phyloP scores from a whole-genome alignment of 805 yeast species.

The Priceomyces melissophilus region DNA sequence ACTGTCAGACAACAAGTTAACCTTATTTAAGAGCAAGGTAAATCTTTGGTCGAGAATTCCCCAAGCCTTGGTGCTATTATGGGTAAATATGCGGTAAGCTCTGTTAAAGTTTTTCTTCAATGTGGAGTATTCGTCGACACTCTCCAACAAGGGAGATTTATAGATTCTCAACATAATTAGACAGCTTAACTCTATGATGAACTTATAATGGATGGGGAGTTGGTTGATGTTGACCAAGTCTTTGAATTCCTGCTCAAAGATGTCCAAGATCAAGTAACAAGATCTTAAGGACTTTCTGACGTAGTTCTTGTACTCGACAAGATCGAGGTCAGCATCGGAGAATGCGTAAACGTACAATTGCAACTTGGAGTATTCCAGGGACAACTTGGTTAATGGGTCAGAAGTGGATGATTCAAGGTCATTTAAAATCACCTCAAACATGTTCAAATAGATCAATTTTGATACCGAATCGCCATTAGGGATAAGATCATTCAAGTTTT shows the following conservation, averaged over 20 bases:
- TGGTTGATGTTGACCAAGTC: constrained; percentile 21
- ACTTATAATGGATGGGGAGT: constrained; percentile 40
- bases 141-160: constrained; percentile 28
- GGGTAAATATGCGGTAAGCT: constrained; percentile 15
- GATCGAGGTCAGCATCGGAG: constrained; percentile 19
- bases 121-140: constrained; percentile 20
- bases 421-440: constrained; percentile 40
- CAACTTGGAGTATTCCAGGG: constrained; percentile 35
- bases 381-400: constrained; percentile 24
- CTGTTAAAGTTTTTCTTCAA: constrained; percentile 22
- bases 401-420: constrained; percentile 19
- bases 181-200: constrained; percentile 32
- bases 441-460: constrained; percentile 35
- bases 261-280: constrained; percentile 24
- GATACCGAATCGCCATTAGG: constrained; percentile 22
- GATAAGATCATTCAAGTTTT: constrained; percentile 31
- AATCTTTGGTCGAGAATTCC: constrained; percentile 19
- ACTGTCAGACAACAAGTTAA: constrained; percentile 11
- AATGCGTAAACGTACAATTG: constrained; percentile 37
- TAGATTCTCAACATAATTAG: constrained; percentile 29
- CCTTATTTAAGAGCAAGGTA: constrained; percentile 22
- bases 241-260: constrained; percentile 17
- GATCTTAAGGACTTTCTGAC: constrained; percentile 26
- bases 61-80: constrained; percentile 18
- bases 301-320: constrained; percentile 25